Conservation (phyloP, 139 green algal genomes). For the Coccomyxa sp. region DNA sequence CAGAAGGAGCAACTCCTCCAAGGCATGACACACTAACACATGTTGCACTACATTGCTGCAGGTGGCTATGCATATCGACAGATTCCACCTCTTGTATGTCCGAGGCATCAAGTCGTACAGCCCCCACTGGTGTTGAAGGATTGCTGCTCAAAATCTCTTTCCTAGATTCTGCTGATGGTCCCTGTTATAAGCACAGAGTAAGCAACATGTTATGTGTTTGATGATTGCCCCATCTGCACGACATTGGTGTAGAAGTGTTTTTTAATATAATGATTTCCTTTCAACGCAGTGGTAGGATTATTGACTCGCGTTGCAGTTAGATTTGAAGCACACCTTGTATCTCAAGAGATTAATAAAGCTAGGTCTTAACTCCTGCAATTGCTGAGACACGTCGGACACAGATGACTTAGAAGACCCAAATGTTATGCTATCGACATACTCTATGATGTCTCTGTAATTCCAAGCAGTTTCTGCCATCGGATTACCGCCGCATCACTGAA, state of each 20-base stretch:
- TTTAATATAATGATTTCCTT: background rate
- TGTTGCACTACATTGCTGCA: background rate
- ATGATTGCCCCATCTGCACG: background rate
- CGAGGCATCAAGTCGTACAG: background rate
- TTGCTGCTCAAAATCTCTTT: background rate
- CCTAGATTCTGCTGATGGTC: background rate
- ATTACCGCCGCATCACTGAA: background rate
- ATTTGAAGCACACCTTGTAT: constrained; percentile 37
- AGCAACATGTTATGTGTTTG: background rate
- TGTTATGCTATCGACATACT: background rate
- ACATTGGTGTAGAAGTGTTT: background rate
- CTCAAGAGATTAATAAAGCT: constrained; percentile 52
- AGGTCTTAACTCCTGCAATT: constrained; percentile 36
- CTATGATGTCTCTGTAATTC: background rate
- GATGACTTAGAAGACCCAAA: background rate
- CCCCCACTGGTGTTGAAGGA: background rate
- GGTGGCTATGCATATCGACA: background rate
- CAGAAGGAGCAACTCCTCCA: background rate
- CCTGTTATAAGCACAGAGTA: background rate
- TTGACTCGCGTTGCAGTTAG: background rate
- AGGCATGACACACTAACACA: background rate
- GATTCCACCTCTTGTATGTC: background rate
- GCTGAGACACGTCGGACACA: background rate
- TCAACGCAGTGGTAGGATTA: too few species aligned
- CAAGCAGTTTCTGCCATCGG: too few species aligned